Evolutionary conservation across 805 yeast species (phyloP), one percentile per base, ranked within the genome.

Genomic region (Ogataea ganodermae): DNA sequence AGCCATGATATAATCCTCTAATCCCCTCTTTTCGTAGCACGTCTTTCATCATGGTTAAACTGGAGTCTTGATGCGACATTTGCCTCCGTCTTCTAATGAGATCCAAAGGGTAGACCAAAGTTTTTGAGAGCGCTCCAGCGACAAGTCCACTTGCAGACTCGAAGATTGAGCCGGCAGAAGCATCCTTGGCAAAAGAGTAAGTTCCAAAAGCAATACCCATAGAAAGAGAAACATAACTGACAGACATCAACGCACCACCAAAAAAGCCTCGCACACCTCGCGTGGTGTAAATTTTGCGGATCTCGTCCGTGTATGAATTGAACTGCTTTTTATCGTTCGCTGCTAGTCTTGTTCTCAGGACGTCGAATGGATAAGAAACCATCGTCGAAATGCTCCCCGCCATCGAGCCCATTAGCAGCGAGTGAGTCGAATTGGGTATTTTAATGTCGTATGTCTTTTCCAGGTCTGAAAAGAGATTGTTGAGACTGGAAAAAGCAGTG

Each of bases 291-390:
- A 78, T 73, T 1, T 55, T 43, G 4, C 32, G 44, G 61, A 74
- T 67, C n/a, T 78, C 72, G 1, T 36, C 37, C 7, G 44, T 8
- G n/a, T 69, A 48, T 2, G 71, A 64, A n/a, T 67, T 54, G 33
- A 78, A 70, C 8, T 62, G 46, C 35, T 52, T 63, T 2, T 51
- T 45, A 22, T 68, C 67, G 58, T 82, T 82, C 3, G 91, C 92
- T 1, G 89, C 96, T 42, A 90, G 75, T 44, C 96, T 72, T 0
- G 99, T 94, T 44, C 99, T 69, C 35, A 94, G 66, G n/a, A 89
- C 74, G 64, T 94, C 99, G 58, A 89, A 82, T 1, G 99, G 99
- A 62, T 94, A 94, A 1, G 97, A 86, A 1, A 71, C 62, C 0
- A 78, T 40, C 0, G 96, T 88, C 23, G 96, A 88, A 0, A 79